A percentile compares a stretch with the other conserved stretches of the same genome.
These are phyloP conservation scores for Rauvolfia tetraphylla DNA, from an alignment of 257 asterid genomes.

Conservation along the genomic window DNA sequence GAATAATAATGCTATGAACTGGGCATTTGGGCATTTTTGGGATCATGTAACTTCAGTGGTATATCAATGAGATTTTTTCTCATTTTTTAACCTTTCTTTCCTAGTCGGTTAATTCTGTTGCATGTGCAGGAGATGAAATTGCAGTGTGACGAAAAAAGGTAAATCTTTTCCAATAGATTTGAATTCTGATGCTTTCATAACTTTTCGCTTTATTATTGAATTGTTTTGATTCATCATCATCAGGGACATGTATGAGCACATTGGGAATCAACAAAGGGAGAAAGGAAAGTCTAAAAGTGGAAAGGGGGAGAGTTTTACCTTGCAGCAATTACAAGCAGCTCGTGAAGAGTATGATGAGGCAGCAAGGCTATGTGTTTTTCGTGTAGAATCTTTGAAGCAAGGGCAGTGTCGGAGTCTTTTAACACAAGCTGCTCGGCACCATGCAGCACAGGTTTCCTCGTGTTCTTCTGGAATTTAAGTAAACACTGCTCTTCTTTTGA, in stretches of 20 bases:
- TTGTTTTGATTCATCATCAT: slow-evolving; percentile 27
- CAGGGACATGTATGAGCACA: slow-evolving; percentile 79
- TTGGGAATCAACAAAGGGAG: slow-evolving; percentile 62
- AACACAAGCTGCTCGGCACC: slow-evolving; percentile 97
- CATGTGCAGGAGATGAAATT: slow-evolving; percentile 89
- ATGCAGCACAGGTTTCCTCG: slow-evolving; percentile 76
- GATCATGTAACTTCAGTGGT: not conserved
- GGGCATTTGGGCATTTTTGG: not conserved
- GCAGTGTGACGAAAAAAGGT: slow-evolving; percentile 96
- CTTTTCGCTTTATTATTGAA: not conserved
- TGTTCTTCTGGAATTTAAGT: slow-evolving; percentile 14
- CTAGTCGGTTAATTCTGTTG: slow-evolving; percentile 24
- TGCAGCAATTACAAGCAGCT: slow-evolving; percentile 72
- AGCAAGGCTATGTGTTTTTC: slow-evolving; percentile 79
- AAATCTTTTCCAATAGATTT: slow-evolving; percentile 12
- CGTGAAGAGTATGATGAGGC: slow-evolving; percentile 83
- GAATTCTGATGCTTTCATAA: slow-evolving; percentile 8
- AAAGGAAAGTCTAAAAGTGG: slow-evolving; percentile 76
- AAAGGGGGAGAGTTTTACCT: slow-evolving; percentile 67
- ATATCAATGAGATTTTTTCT: not conserved
- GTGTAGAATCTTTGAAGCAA: slow-evolving; percentile 91
- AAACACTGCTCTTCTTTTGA: slow-evolving; percentile 1
- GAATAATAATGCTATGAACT: not conserved
- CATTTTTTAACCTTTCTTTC: slow-evolving; percentile 11
- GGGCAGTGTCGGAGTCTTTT: slow-evolving; percentile 87